Percentiles rank a stretch among this genome's conserved stretches.
These are phyloP conservation scores for Phytopythium delawarense DNA, from an alignment of 352 stramenopile species.

Conservation along the genomic window DNA sequence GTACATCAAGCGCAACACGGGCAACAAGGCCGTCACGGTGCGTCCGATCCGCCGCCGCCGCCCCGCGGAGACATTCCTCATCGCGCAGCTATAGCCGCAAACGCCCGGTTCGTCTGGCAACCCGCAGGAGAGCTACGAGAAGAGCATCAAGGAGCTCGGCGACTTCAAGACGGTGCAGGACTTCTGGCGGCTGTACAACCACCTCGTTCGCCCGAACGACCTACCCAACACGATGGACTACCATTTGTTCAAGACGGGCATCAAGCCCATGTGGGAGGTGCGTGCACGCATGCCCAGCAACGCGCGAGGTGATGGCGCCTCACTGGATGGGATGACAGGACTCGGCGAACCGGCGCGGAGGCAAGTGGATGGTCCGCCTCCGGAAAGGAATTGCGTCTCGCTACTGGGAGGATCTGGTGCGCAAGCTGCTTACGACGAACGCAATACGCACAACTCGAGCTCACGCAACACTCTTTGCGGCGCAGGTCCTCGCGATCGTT, in stretches of 20 bases:
- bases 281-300: neutral
- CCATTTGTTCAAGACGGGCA: constrained; percentile 92
- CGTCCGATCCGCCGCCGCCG: constrained; percentile 10
- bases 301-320: neutral
- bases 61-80: constrained; percentile 9
- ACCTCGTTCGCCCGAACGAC: constrained; percentile 90
- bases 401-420: constrained; percentile 91
- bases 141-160: constrained; percentile 91
- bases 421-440: constrained; percentile 3
- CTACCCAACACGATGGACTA: constrained; percentile 90
- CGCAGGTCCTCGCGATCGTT: constrained; percentile 87
- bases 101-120: neutral
- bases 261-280: constrained; percentile 93
- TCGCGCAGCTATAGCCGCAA: constrained; percentile 7
- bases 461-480: neutral
- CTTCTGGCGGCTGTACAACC: constrained; percentile 94
- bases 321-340: constrained; percentile 29
- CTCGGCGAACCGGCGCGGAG: constrained; percentile 83
- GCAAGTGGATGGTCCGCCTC: constrained; percentile 92
- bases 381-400: constrained; percentile 89
- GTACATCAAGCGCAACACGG: constrained; percentile 87
- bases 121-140: constrained; percentile 89
- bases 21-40: constrained; percentile 68
- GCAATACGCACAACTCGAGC: neutral
- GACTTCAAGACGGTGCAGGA: constrained; percentile 92